Conservation (phyloP, 75 land plant species). For the Chamaecyparis obtusa region DNA sequence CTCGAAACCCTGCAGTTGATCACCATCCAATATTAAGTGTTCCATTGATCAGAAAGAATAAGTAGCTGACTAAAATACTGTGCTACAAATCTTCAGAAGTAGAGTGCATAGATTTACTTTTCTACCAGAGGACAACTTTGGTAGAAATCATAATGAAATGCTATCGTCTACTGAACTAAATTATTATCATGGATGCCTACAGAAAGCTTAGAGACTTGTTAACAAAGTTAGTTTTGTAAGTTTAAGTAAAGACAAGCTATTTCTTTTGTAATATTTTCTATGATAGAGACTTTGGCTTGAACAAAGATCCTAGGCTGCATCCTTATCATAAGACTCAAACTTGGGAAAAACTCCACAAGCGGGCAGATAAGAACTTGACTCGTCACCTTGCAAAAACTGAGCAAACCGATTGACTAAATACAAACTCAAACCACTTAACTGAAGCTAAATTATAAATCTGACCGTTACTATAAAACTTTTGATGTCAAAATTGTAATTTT, state of each 20-base stretch:
- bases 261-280: background rate
- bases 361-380: too few relatives aligned
- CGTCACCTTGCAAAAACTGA: background rate
- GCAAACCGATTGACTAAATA: background rate
- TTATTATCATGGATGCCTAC: background rate
- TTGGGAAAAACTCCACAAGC: background rate
- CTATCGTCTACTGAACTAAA: background rate
- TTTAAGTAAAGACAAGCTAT: background rate
- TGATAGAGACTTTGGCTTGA: slow-evolving; percentile 1
- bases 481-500: background rate
- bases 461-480: background rate
- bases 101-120: background rate
- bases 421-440: background rate
- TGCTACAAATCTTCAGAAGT: background rate
- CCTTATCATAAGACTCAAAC: background rate
- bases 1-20: slow-evolving; percentile 61
- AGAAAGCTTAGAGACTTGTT: background rate
- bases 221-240: background rate
- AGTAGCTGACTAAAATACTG: background rate
- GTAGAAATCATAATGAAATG: background rate
- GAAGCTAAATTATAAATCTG: background rate
- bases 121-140: background rate
- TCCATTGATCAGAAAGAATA: background rate
- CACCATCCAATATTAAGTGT: background rate
- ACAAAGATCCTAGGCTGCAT: background rate